Conservation (phyloP, 495 filamentous ascomycete genomes). For the Podospora tetraspora region DNA sequence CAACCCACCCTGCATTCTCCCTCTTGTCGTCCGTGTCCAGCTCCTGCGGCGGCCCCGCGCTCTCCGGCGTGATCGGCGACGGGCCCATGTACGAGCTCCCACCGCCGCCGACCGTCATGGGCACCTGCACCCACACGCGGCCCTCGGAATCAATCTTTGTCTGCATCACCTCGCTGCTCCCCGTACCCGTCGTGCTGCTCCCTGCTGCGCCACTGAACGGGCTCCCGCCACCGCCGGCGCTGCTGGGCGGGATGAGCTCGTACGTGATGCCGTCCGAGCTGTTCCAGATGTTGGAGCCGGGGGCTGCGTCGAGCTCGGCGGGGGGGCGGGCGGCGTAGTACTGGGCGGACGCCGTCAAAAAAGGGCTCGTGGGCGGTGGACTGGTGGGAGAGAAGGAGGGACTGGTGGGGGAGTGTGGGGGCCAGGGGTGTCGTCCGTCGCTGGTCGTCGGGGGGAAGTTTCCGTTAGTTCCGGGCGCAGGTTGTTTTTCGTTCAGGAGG, state of each 20-base stretch:
- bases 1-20: not conserved
- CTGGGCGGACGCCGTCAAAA: not conserved
- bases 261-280: slow-evolving; percentile 2
- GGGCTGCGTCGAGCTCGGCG: not conserved
- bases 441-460: not conserved
- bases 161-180: slow-evolving; percentile 6
- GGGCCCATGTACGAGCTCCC: not conserved
- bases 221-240: not conserved
- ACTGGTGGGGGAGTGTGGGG: not conserved
- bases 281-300: slow-evolving; percentile 1
- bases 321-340: not conserved
- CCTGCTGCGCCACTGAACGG: not conserved
- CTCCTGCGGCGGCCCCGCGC: slow-evolving; percentile 13
- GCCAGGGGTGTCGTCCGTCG: not conserved
- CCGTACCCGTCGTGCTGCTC: not conserved
- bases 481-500: not conserved
- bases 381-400: not conserved
- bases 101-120: not conserved
- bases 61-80: not conserved
- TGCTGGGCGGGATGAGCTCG: not conserved
- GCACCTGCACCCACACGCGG: slow-evolving; percentile 26
- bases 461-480: not conserved
- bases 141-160: slow-evolving; percentile 24
- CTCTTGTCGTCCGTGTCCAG: not conserved
- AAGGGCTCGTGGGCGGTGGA: not conserved